Conservation (phyloP, 257 asterid genomes). For the Solanum neorickii region DNA sequence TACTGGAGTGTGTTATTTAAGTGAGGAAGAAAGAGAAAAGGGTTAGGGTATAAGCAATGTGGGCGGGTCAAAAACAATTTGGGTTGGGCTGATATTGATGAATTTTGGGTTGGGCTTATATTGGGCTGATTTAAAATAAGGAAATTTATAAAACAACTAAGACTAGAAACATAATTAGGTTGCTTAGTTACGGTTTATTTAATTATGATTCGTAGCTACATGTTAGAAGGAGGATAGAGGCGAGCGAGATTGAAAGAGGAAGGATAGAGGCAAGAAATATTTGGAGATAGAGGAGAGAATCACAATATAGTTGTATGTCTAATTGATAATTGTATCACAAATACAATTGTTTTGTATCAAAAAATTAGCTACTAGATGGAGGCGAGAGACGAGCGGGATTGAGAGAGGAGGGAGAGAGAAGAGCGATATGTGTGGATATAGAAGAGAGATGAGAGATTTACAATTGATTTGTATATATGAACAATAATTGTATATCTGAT, state of each 20-base stretch:
- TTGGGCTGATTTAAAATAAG: background rate
- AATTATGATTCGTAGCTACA: background rate
- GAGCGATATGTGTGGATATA: too few relatives aligned
- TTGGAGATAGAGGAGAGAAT: background rate
- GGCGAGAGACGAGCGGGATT: background rate
- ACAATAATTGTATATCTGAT: background rate
- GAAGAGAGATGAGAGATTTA: background rate
- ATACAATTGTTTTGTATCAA: background rate
- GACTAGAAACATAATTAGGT: background rate
- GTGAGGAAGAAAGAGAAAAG: background rate
- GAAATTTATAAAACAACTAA: background rate
- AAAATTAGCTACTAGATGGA: background rate
- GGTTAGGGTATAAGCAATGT: background rate
- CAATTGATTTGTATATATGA: background rate
- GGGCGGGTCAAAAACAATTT: background rate
- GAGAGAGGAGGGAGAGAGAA: background rate
- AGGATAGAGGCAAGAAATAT: background rate
- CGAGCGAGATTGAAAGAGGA: background rate
- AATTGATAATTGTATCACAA: background rate
- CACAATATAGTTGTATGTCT: background rate
- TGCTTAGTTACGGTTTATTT: background rate
- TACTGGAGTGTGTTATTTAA: background rate
- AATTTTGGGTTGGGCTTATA: background rate
- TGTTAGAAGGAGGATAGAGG: background rate
- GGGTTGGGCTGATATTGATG: background rate